Base-by-base conservation (phyloP, 495 filamentous ascomycete species). In the Daldinia bambusicola region DNA sequence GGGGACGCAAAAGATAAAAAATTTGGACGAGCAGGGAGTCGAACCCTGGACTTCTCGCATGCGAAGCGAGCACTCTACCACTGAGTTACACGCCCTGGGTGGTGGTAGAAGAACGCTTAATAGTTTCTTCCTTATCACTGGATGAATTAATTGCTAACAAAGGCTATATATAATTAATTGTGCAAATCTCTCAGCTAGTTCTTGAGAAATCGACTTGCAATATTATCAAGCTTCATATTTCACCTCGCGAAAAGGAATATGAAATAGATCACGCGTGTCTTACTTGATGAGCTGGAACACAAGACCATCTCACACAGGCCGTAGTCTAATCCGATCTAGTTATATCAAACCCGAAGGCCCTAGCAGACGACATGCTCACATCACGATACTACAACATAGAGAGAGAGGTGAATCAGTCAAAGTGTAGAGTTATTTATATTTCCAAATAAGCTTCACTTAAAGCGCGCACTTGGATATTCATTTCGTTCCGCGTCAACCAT, bases 401-500 rank as follows among this genome's bases (percentile, higher is more conserved):
- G 41, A 18, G n/a, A 26, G 26, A 26, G 26, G n/a, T n/a, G 43
- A 57, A 20, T 40, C 34, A 58, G 59, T 8, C 45, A 52, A 59
- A 26, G 36, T 8, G 38, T 57, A 62, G 45, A 48, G 45, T 61
- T 38, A 62, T 57, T 37, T 3, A 26, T 26, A 26, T 26, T 20
- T 55, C 55, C 40, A 68, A 51, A 48, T 10, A 56, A 51, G 26
- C 18, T 37, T 30, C 9, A n/a, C 31, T 56, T 9, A 10, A 10
- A 38, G 59, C 41, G 37, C 16, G 30, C 7, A 32, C 9, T 45
- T 63, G 52, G 58, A 57, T 63, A 68, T 68, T 63, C 52, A 36
- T 68, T 14, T 56, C 65, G 52, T 68, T 51, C 62, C 52, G 61
- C 38, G 38, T 9, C 66, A 50, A 22, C 58, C 9, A 31, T 58